Evolutionary conservation across 2,329 filamentous ascomycete species (phyloP).

Genomic region (Myriosclerotinia curreyana): DNA sequence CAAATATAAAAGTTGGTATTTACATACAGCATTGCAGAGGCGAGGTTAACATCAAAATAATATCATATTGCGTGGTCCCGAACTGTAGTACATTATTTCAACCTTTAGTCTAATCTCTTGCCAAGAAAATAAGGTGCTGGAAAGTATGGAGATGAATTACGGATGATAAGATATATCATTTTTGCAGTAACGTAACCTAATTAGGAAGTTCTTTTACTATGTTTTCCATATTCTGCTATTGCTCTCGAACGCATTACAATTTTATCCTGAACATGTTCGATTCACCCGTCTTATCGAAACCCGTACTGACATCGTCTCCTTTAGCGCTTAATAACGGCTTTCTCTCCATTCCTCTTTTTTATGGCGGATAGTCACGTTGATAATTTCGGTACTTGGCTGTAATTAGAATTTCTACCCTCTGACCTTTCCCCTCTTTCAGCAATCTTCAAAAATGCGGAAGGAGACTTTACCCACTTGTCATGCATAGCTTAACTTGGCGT

Average conservation of each 20-base stretch:
- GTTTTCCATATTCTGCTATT: neutral
- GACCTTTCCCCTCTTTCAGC: conserved; percentile 10
- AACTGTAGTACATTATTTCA: neutral
- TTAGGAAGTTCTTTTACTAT: conserved; percentile 11
- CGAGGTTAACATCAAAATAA: neutral
- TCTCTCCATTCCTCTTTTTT: neutral
- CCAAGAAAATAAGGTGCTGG: neutral
- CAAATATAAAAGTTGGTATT: neutral
- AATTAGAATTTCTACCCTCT: neutral
- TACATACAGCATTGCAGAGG: neutral
- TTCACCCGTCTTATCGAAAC: neutral
- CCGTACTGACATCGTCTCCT: neutral
- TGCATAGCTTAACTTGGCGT: conserved; percentile 1
- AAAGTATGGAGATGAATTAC: neutral
- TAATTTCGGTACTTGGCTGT: conserved; percentile 1
- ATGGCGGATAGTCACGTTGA: neutral
- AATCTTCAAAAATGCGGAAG: conserved; percentile 10
- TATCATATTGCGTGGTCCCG: neutral
- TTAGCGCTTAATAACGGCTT: neutral
- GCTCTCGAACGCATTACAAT: neutral
- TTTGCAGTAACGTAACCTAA: neutral
- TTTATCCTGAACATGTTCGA: neutral
- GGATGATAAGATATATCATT: neutral
- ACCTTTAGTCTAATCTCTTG: neutral
- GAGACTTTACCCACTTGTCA: conserved; percentile 5